A percentile compares a stretch with the other conserved stretches of the same genome.
These are phyloP conservation scores for Mariannaea elegans DNA, from an alignment of 2,329 filamentous ascomycete genomes.

Conservation along the genomic window DNA sequence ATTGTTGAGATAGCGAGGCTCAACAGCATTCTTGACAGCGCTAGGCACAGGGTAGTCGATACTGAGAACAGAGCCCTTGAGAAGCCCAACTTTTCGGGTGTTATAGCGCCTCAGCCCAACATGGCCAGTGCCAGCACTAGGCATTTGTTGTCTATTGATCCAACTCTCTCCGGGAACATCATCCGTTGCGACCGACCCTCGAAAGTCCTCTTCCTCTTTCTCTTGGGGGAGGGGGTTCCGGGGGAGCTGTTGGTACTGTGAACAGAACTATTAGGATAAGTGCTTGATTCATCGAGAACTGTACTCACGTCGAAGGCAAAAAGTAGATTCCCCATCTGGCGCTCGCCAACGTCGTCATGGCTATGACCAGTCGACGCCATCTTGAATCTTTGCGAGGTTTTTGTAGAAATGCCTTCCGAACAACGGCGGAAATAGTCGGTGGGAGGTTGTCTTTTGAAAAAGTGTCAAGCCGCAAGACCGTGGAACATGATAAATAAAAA, in stretches of 20 bases:
- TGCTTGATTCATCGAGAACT: no score
- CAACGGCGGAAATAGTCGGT: no score
- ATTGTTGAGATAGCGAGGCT: not conserved
- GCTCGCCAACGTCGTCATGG: no score
- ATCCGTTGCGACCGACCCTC: not conserved
- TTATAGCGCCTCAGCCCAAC: not conserved
- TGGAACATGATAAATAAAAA: no score
- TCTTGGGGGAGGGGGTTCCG: not conserved
- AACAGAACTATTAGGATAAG: not conserved
- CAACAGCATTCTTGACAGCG: constrained; percentile 5
- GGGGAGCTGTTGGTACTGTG: not conserved
- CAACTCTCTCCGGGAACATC: not conserved
- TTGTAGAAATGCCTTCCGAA: no score
- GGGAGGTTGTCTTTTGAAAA: no score
- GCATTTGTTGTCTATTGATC: not conserved
- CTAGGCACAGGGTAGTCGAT: constrained; percentile 7
- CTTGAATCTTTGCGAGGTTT: no score
- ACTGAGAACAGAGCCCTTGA: not conserved
- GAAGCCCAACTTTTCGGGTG: not conserved
- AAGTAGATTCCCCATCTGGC: no score
- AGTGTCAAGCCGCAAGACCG: no score
- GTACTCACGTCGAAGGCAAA: no score
- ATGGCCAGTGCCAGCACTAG: not conserved
- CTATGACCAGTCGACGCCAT: no score
- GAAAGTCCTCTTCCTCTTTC: not conserved